Evolutionary conservation across 768 basidiomycete genomes (phyloP), one percentile per base, ranked within the genome.

Genomic region (Polyporus arcularius): DNA sequence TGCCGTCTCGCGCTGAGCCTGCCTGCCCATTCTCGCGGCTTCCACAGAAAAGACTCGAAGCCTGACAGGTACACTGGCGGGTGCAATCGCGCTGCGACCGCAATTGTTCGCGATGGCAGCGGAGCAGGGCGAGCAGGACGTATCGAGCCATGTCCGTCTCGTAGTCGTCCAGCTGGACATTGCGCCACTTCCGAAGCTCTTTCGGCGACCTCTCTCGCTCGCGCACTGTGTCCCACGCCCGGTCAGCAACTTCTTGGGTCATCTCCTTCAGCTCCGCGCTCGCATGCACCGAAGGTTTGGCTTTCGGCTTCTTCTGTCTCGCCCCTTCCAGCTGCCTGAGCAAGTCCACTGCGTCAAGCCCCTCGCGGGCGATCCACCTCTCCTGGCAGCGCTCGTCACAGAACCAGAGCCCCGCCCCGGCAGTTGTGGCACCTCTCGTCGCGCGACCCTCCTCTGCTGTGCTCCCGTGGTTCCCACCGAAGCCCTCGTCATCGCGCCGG

Each of bases 371-470:
- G 32, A 78, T 64, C 82, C 84, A 87, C 4, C 26, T 58, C 42
- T 75, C 70, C 57, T 76, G 76, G 68, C 87, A 88, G 9, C 56
- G 60, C 10, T 75, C 75, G 41, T 75, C 78, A 69, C 87, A 89
- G 67, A 88, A 88, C 79, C 80, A 85, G 6, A 81, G 74, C 0
- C 84, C 82, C 10, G 76, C 71, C 21, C 58, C 55, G 15, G 31
- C 32, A 28, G 30, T n/a, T 8, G 21, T 46, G 32, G 4, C 30
- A 18, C 31, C 16, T 21, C 4, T 48, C 46, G 26, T 14, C 26
- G 46, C 26, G 21, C 46, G 46, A 11, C 26, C 26, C 14, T 28
- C 21, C 28, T 14, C 26, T 26, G 46, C 18, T 14, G 46, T 7
- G 14, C 21, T 15, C 8, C 42, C 15, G 5, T 28, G 8, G 39